Evolutionary conservation across 495 filamentous ascomycete species (phyloP).

Genomic region (Aspergillus conjunctus): DNA sequence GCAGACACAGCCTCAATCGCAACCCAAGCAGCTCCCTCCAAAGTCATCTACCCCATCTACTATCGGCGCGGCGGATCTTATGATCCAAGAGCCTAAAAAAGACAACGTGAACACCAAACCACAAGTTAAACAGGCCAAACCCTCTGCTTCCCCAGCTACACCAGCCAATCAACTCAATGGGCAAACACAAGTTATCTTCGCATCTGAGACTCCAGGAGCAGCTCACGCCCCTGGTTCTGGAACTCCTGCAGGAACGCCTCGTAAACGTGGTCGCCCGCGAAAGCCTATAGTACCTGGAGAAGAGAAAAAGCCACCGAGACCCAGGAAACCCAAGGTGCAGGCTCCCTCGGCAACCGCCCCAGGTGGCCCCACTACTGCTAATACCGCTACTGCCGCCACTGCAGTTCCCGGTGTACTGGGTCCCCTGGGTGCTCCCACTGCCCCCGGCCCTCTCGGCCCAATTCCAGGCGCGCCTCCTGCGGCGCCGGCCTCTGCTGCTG

Average conservation of each 20-base stretch:
- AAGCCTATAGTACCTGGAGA: constrained; percentile 25
- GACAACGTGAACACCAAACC: constrained; percentile 10
- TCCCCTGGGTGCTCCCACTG: neutral
- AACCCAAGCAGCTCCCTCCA: constrained; percentile 16
- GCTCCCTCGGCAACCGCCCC: constrained; percentile 1
- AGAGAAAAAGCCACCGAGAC: constrained; percentile 20
- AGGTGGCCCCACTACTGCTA: constrained; percentile 8
- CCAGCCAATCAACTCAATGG: constrained; percentile 16
- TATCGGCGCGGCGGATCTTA: neutral
- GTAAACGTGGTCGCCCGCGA: constrained; percentile 28
- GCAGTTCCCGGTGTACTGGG: neutral
- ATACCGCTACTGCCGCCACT: constrained; percentile 4
- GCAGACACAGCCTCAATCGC: constrained; percentile 5
- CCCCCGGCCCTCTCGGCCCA: constrained; percentile 26
- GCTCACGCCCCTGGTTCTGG: neutral
- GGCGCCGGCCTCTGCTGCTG: neutral
- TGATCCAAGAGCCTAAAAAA: constrained; percentile 11
- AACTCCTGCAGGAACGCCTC: constrained; percentile 9
- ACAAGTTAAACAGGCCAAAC: constrained; percentile 16
- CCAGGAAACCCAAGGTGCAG: constrained; percentile 22
- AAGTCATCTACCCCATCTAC: constrained; percentile 7
- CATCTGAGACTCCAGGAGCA: constrained; percentile 11
- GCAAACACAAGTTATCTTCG: constrained; percentile 14
- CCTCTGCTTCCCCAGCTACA: constrained; percentile 9
- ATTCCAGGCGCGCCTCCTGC: constrained; percentile 4